Percentiles rank a stretch among this genome's conserved stretches.
phyloP scores from a whole-genome alignment of 75 land plant genomes.

The Selaginella moellendorffii region DNA sequence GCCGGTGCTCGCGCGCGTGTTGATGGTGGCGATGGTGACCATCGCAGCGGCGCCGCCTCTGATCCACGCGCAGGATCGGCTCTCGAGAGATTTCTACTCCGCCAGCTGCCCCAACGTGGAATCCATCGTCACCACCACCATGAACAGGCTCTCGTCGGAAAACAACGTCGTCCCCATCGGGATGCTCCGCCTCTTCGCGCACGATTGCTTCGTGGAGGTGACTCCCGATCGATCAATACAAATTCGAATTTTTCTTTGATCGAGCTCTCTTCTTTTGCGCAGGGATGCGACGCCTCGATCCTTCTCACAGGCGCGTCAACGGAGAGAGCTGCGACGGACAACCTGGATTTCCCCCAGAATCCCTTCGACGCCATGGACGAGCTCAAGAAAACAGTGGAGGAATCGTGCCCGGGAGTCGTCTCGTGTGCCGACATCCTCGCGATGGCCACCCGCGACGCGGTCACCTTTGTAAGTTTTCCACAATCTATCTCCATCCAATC shows the following conservation, averaged over 20 bases:
- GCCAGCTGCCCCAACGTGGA: not conserved
- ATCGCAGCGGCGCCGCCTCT: too few relatives aligned
- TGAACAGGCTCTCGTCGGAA: not conserved
- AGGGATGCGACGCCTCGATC: conserved; percentile 10
- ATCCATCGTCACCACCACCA: not conserved
- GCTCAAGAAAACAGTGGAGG: not conserved
- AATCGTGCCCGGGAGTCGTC: not conserved
- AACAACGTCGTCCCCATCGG: conserved; percentile 1
- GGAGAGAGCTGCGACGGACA: not conserved
- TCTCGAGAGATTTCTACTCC: not conserved
- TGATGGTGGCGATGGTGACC: too few relatives aligned
- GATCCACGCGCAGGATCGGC: too few relatives aligned
- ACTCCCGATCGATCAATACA: not conserved
- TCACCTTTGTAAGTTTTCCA: not conserved
- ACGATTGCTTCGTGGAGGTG: conserved; percentile 8
- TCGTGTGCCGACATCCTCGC: conserved; percentile 10
- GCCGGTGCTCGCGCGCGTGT: too few relatives aligned
- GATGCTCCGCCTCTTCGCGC: conserved; percentile 6
- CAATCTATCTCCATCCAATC: not conserved
- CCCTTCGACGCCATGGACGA: conserved; percentile 1
- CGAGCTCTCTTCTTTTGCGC: not conserved
- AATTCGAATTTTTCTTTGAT: not conserved
- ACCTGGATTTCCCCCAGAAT: conserved; percentile 1
- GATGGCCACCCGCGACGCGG: not conserved
- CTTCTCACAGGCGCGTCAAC: not conserved